Conservation (phyloP, 192 early-diverging fungal species). For the Backusella westeae region DNA sequence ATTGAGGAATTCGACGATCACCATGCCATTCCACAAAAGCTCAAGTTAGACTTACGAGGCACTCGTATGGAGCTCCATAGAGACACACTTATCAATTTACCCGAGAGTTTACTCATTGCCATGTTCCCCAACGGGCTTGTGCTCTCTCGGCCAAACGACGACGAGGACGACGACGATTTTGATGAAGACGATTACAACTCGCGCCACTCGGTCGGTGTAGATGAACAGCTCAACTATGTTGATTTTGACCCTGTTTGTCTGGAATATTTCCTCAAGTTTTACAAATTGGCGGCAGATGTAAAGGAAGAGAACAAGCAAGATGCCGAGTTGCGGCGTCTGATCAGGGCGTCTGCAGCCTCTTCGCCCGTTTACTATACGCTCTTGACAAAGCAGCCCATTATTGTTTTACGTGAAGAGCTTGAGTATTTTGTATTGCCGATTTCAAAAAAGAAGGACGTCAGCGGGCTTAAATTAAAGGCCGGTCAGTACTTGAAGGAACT, state of each 20-base stretch:
- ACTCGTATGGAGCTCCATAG: slow-evolving; percentile 58
- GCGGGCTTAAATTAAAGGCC: slow-evolving; percentile 56
- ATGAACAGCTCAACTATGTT: slow-evolving; percentile 51
- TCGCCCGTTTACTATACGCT: slow-evolving; percentile 47
- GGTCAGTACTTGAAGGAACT: slow-evolving; percentile 62
- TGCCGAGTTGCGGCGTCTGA: slow-evolving; percentile 19
- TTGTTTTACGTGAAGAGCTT: slow-evolving; percentile 77
- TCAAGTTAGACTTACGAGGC: slow-evolving; percentile 58
- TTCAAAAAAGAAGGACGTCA: slow-evolving; percentile 34
- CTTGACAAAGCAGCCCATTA: slow-evolving; percentile 61
- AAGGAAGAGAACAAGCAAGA: slow-evolving; percentile 29
- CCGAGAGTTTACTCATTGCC: slow-evolving; percentile 58
- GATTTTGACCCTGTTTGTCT: slow-evolving; percentile 57
- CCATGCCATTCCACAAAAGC: slow-evolving; percentile 44
- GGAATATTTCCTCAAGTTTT: slow-evolving; percentile 54
- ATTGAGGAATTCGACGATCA: slow-evolving; percentile 26
- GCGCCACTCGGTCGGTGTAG: slow-evolving; percentile 33
- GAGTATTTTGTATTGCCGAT: slow-evolving; percentile 59
- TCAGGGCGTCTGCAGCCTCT: slow-evolving; percentile 10
- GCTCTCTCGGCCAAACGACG: slow-evolving; percentile 32
- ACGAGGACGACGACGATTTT: slow-evolving; percentile 31
- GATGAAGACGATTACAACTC: slow-evolving; percentile 44
- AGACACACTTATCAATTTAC: slow-evolving; percentile 53
- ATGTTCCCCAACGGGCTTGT: slow-evolving; percentile 65
- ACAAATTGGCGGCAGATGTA: slow-evolving; percentile 38